A percentile compares a stretch with the other conserved stretches of the same genome.
phyloP scores from a whole-genome alignment of 306 rosid species.

The Carpinus viminea region DNA sequence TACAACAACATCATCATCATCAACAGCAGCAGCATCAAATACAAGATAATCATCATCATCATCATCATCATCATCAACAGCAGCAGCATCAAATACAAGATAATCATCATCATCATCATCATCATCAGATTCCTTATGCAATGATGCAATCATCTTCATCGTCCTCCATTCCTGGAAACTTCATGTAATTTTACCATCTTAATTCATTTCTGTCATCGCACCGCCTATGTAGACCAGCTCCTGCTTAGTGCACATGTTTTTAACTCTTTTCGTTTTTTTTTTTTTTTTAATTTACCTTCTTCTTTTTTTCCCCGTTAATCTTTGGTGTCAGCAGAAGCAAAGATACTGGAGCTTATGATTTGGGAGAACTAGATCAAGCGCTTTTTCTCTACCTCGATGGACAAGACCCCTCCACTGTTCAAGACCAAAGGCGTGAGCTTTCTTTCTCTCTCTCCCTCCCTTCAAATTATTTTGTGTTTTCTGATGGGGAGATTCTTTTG shows the following conservation, averaged over 20 bases:
- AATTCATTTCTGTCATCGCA: not conserved
- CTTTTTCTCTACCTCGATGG: conserved; percentile 92
- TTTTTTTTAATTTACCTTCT: not conserved
- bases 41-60: conserved; percentile 19
- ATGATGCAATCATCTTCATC: conserved; percentile 75
- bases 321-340: conserved; percentile 48
- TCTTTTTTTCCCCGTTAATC: not conserved
- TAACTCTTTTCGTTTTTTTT: not conserved
- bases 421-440: conserved; percentile 69
- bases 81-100: conserved; percentile 39
- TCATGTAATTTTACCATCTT: conserved; percentile 45
- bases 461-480: conserved; percentile 21
- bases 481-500: conserved; percentile 41
- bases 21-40: conserved; percentile 52
- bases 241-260: not conserved
- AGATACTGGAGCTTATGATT: conserved; percentile 77
- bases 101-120: conserved; percentile 16
- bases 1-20: conserved; percentile 48
- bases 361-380: conserved; percentile 93
- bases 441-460: conserved; percentile 13
- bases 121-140: conserved; percentile 60
- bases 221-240: not conserved
- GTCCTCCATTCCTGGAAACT: conserved; percentile 58
- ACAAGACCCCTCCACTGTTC: conserved; percentile 57
- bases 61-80: conserved; percentile 22